Conservation (phyloP, 2,329 filamentous ascomycete genomes). For the Lachnellula subtilissima region DNA sequence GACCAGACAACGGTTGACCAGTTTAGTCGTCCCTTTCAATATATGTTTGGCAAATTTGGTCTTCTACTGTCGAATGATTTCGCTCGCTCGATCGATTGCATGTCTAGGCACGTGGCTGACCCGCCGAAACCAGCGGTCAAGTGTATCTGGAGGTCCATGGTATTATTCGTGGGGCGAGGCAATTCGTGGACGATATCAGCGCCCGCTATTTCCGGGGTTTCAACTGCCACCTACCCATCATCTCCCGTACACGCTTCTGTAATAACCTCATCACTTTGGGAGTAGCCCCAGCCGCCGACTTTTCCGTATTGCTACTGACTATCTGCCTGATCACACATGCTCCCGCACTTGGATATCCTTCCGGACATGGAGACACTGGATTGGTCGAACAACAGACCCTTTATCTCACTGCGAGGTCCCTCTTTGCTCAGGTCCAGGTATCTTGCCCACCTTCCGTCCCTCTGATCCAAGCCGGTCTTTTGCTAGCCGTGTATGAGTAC, state of each 20-base stretch:
- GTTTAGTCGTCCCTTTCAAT: too few species aligned
- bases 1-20: too few species aligned
- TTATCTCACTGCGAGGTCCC: constrained; percentile 24
- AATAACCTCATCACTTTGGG: constrained; percentile 18
- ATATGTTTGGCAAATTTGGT: too few species aligned
- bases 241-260: constrained; percentile 29
- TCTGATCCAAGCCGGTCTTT: constrained; percentile 28
- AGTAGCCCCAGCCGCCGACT: constrained; percentile 16
- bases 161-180: neutral
- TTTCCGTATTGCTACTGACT: constrained; percentile 27
- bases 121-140: too few species aligned
- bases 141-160: constrained; percentile 4
- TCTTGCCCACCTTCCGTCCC: constrained; percentile 4
- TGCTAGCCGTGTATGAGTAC: constrained; percentile 29
- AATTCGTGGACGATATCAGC: constrained; percentile 1
- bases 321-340: constrained; percentile 22
- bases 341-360: neutral
- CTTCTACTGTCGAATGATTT: too few species aligned
- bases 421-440: constrained; percentile 26
- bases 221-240: constrained; percentile 27
- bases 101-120: too few species aligned
- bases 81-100: too few species aligned
- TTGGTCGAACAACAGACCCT: constrained; percentile 9
- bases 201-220: constrained; percentile 28
- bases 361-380: neutral